A percentile compares a stretch with the other conserved stretches of the same genome.
These are phyloP conservation scores for Ormosia emarginata DNA, from an alignment of 306 rosid genomes.

Conservation along the genomic window DNA sequence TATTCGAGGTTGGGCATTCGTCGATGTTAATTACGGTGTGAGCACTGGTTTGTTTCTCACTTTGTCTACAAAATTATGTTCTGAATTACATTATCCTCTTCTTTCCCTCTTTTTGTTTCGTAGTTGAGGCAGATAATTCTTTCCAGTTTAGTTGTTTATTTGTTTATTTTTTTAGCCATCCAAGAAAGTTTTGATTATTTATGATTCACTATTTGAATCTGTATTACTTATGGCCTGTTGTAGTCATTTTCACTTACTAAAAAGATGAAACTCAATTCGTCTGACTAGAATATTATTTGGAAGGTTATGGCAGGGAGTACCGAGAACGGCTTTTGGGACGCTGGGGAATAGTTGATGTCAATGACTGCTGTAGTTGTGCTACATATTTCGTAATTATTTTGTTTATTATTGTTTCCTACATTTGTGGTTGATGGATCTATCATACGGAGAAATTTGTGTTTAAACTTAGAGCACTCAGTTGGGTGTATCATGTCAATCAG, in stretches of 20 bases:
- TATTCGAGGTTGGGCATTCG: constrained; percentile 92
- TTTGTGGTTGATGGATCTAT: constrained; percentile 5
- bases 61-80: constrained; percentile 1
- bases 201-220: neutral
- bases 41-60: constrained; percentile 85
- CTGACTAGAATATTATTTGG: constrained; percentile 11
- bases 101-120: neutral
- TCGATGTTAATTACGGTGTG: constrained; percentile 91
- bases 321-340: constrained; percentile 80
- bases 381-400: constrained; percentile 64
- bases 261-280: neutral
- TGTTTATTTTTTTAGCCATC: neutral
- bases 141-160: neutral
- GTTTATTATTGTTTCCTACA: neutral
- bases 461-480: no score
- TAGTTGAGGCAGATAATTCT: neutral
- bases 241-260: neutral
- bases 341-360: constrained; percentile 97
- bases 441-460: no score
- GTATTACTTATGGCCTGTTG: neutral
- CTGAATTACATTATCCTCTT: neutral
- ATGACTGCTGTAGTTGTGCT: constrained; percentile 96
- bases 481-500: no score
- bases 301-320: constrained; percentile 92
- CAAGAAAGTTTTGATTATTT: neutral